phyloP scores from a whole-genome alignment of 805 yeast genomes.

The Candida quercuum region DNA sequence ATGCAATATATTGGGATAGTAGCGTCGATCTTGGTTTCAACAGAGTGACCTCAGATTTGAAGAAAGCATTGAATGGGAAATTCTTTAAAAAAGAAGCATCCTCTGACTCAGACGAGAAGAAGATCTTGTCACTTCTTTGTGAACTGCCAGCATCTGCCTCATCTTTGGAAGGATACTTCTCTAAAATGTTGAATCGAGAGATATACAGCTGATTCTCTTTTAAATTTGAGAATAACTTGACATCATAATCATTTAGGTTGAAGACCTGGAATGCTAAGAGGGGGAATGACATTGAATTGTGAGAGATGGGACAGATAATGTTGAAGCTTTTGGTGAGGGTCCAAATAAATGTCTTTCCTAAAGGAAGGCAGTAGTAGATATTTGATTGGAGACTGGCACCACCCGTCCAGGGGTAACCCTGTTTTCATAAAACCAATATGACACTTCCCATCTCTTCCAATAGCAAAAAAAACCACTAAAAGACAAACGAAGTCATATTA shows the following conservation, averaged over 20 bases:
- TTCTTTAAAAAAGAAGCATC: conserved; percentile 9
- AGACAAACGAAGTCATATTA: too few species aligned
- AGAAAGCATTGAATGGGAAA: conserved; percentile 20
- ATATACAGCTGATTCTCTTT: conserved; percentile 18
- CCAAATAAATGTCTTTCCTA: too few species aligned
- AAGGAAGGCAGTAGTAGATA: too few species aligned
- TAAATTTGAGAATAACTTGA: conserved; percentile 15
- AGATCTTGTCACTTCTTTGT: conserved; percentile 15
- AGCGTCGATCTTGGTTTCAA: conserved; percentile 9
- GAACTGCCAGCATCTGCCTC: conserved; percentile 20
- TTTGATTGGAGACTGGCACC: not conserved
- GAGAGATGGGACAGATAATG: too few species aligned
- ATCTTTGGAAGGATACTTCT: conserved; percentile 12
- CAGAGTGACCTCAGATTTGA: conserved; percentile 11
- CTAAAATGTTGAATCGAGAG: conserved; percentile 15
- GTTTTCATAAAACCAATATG: too few species aligned
- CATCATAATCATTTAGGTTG: conserved; percentile 22
- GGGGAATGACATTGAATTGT: conserved; percentile 11
- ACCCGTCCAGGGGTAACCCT: too few species aligned
- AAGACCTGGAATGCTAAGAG: conserved; percentile 18
- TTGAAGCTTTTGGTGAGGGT: not conserved
- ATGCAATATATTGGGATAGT: conserved; percentile 8
- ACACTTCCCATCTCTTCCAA: too few species aligned
- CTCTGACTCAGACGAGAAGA: conserved; percentile 4
- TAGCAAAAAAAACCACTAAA: too few species aligned